Conservation (phyloP, 2,329 filamentous ascomycete species). For the Beauveria bassiana region DNA sequence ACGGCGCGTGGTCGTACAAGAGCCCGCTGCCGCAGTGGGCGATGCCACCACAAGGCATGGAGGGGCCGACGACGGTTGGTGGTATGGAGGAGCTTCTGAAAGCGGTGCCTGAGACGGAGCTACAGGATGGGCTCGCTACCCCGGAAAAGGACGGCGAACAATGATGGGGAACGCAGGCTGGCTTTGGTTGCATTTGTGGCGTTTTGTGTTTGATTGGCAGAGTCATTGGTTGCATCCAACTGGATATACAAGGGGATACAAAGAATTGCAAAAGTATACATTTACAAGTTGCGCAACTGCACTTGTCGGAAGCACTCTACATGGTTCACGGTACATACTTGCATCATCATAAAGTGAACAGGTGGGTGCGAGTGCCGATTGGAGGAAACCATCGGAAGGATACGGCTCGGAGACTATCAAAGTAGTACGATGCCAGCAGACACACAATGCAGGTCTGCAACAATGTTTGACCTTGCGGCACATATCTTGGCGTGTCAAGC, state of each 20-base stretch:
- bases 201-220: neutral
- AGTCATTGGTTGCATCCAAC: neutral
- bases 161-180: neutral
- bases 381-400: no score
- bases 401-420: no score
- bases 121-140: constrained; percentile 29
- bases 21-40: constrained; percentile 84
- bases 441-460: neutral
- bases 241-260: neutral
- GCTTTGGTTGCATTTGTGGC: neutral
- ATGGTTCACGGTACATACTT: neutral
- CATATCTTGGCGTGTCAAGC: neutral
- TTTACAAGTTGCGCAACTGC: neutral
- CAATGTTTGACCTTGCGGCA: neutral
- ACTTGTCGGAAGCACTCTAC: neutral
- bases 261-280: neutral
- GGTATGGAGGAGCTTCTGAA: constrained; percentile 51
- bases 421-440: no score
- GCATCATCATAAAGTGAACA: no score
- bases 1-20: constrained; percentile 79
- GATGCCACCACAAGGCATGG: constrained; percentile 64
- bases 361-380: neutral
- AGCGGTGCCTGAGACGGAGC: constrained; percentile 29
- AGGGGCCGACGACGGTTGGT: constrained; percentile 63
- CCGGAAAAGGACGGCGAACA: constrained; percentile 25